Evolutionary conservation across 2,329 filamentous ascomycete genomes (phyloP).

Genomic region (Aspergillus sp.): DNA sequence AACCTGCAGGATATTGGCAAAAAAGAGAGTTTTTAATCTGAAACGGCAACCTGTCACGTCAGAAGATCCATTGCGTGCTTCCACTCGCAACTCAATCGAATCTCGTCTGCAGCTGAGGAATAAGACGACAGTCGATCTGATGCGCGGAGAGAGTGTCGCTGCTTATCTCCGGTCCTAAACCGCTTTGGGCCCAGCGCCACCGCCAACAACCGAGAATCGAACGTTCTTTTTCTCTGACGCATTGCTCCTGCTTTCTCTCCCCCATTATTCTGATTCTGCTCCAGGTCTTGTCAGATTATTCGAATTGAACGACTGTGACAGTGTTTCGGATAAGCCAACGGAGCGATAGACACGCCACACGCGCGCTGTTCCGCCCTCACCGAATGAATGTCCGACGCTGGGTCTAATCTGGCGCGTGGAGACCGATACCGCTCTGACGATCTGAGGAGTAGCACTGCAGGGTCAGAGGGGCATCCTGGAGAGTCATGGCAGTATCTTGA

Average conservation of each 20-base stretch:
- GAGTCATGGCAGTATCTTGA: slow-evolving; percentile 31
- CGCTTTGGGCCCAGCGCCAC: slow-evolving; percentile 17
- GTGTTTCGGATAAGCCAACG: too few species aligned
- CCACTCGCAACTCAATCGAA: neutral
- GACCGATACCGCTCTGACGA: slow-evolving; percentile 18
- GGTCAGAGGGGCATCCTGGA: neutral
- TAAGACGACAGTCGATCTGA: too few species aligned
- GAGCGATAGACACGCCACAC: too few species aligned
- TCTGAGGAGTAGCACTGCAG: neutral
- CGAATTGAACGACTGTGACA: too few species aligned
- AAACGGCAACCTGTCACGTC: neutral
- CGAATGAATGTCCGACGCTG: slow-evolving; percentile 23
- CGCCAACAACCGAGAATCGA: slow-evolving; percentile 13
- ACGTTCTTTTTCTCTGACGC: slow-evolving; percentile 18
- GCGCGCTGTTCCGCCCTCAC: neutral
- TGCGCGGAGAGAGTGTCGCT: neutral
- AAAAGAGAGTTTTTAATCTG: neutral
- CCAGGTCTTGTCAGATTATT: too few species aligned
- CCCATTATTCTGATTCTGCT: too few species aligned
- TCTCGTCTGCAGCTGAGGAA: neutral
- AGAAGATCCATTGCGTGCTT: neutral
- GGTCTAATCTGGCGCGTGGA: slow-evolving; percentile 15
- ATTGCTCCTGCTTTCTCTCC: slow-evolving; percentile 1
- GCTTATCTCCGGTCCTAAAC: slow-evolving; percentile 10
- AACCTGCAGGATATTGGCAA: neutral